Conservation (phyloP, 2,329 filamentous ascomycete species). For the Cordyceps cicadae region DNA sequence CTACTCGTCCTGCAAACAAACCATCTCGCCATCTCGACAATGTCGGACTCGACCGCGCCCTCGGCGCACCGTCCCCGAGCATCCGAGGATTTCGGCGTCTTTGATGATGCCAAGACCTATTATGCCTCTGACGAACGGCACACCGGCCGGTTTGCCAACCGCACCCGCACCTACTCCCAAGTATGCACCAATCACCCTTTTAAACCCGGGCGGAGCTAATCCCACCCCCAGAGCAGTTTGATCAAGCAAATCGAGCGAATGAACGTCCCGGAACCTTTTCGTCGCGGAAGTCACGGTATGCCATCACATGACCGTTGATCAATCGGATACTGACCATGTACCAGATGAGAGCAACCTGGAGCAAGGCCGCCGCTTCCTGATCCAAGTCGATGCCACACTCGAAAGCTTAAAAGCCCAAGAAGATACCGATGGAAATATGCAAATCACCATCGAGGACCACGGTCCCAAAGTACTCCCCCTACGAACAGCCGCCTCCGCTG, state of each 20-base stretch:
- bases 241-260: conserved; percentile 45
- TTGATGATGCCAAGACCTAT: conserved; percentile 51
- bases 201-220: conserved; percentile 21
- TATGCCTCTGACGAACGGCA: conserved; percentile 50
- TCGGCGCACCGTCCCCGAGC: conserved; percentile 18
- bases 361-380: conserved; percentile 67
- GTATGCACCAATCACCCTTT: conserved; percentile 22
- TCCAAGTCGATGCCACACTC: conserved; percentile 78
- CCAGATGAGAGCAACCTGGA: conserved; percentile 64
- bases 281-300: conserved; percentile 52
- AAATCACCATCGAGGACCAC: conserved; percentile 94
- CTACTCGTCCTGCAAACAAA: conserved; percentile 5
- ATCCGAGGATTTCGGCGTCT: conserved; percentile 43
- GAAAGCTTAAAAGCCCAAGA: conserved; percentile 73
- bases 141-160: conserved; percentile 37
- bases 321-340: background rate
- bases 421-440: conserved; percentile 88
- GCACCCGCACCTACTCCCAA: conserved; percentile 51
- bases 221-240: conserved; percentile 39
- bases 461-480: conserved; percentile 86
- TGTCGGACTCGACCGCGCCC: conserved; percentile 9
- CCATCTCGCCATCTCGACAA: background rate
- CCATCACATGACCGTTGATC: background rate
- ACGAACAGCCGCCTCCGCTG: conserved; percentile 77
- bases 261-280: conserved; percentile 45